These are phyloP conservation scores for Aureobasidium sp. DNA, from an alignment of 2,329 filamentous ascomycete species.

Conservation along the genomic window DNA sequence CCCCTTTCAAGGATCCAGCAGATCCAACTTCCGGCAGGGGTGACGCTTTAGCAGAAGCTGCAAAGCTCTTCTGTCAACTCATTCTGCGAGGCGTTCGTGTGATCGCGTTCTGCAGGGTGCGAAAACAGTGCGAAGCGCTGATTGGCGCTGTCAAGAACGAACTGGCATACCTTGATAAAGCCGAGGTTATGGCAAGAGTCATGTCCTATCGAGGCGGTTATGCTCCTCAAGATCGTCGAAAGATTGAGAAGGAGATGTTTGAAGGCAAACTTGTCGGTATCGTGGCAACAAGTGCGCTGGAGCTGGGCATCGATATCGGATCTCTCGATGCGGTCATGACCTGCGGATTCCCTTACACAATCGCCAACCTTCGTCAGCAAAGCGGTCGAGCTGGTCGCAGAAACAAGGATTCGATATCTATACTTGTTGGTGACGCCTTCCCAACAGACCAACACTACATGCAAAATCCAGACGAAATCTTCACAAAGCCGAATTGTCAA, in stretches of 20 bases:
- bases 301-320: conserved; percentile 92
- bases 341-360: conserved; percentile 90
- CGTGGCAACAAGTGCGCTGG: conserved; percentile 85
- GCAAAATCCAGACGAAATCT: conserved; percentile 89
- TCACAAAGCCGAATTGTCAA: conserved; percentile 82
- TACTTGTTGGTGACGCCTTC: conserved; percentile 83
- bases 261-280: conserved; percentile 89
- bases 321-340: conserved; percentile 89
- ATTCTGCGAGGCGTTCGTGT: conserved; percentile 82
- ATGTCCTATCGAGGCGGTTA: conserved; percentile 97
- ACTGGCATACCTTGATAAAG: conserved; percentile 62
- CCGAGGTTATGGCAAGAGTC: conserved; percentile 69
- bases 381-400: conserved; percentile 85
- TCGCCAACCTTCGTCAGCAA: conserved; percentile 89
- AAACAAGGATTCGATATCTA: conserved; percentile 87
- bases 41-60: conserved; percentile 76
- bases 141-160: conserved; percentile 74
- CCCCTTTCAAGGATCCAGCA: conserved; percentile 80
- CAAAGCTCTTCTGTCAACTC: conserved; percentile 82
- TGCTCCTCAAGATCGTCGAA: conserved; percentile 78
- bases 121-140: conserved; percentile 81
- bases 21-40: conserved; percentile 83
- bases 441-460: conserved; percentile 95
- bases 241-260: conserved; percentile 95
- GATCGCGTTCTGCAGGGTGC: conserved; percentile 85